phyloP scores from a whole-genome alignment of 257 asterid species.

The Jacaranda mimosifolia region DNA sequence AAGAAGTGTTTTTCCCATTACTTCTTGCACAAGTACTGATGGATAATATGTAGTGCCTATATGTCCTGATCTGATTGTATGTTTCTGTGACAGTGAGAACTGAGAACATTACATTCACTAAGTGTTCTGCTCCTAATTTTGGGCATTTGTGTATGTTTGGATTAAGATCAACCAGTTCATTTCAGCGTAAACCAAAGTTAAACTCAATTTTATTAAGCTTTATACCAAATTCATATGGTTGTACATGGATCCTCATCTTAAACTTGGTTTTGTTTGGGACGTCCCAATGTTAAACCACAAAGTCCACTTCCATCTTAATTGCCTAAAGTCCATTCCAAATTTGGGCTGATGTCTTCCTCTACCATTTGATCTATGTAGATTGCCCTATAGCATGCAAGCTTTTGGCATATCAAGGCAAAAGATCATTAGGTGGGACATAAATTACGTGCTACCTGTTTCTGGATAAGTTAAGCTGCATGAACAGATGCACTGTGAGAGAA shows the following conservation, averaged over 20 bases:
- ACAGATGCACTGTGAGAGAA: neutral
- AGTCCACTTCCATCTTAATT: neutral
- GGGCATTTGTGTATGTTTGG: neutral
- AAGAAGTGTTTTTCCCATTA: neutral
- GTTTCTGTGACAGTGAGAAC: neutral
- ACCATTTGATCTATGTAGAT: slow-evolving; percentile 5
- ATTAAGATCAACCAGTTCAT: slow-evolving; percentile 17
- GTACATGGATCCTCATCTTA: neutral
- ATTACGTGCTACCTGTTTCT: neutral
- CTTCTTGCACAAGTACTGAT: too few relatives aligned
- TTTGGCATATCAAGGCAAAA: neutral
- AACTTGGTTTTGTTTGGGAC: neutral
- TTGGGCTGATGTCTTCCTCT: neutral
- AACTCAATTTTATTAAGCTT: neutral
- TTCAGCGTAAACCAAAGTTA: slow-evolving; percentile 1
- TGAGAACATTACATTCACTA: neutral
- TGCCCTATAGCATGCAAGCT: neutral
- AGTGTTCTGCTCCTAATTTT: slow-evolving; percentile 19
- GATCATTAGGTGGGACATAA: slow-evolving; percentile 1
- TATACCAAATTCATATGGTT: neutral
- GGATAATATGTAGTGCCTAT: neutral
- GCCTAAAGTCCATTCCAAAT: neutral
- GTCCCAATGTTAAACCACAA: neutral
- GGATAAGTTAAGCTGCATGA: slow-evolving; percentile 28
- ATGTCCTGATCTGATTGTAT: neutral